Base-by-base conservation (phyloP, 2,329 filamentous ascomycete genomes). In the Fusarium palustre region DNA sequence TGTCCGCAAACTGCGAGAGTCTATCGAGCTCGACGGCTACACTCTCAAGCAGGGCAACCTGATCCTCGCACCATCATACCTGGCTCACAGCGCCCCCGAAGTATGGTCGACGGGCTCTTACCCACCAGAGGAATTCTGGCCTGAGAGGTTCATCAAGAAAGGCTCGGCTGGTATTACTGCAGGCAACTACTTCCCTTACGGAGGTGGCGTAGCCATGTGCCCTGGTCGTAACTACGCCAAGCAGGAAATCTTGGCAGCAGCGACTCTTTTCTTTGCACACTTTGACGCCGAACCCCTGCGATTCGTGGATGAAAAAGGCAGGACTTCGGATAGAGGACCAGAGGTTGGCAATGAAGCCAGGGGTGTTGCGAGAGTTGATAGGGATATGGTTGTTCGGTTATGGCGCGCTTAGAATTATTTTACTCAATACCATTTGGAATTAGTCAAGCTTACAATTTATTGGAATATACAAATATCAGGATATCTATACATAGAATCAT, bases 201-300 rank as follows among this genome's bases (percentile, higher is more conserved):
- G 73, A 18, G 73, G 73, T 3, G 73, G 73, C 3, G 63, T 59
- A 18, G 71, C 69, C 4, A 75, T 75, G 68, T 75, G 73, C n/a
- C 73, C 73, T 1, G 73, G 73, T 2, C 61, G 73, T 4, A 67
- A 74, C 22, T 75, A 73, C 30, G 73, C 73, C 9, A 75, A 74
- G 58, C 73, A 72, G 45, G 73, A 75, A 61, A 75, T 75, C 11
- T 38, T 75, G 12, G 66, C 65, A 13, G 64, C 70, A 30, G 66
- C 68, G 2, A 69, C 64, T 15, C n/a, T 75, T 0, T 62, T 64
- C 55, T 60, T 71, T 36, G 49, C 66, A 7, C 53, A 61, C 2
- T 75, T 75, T 24, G 56, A 75, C 13, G 53, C 74, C 6, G 50
- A 71, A 41, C 65, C 68, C 2, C 13, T 72, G 13, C 33, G 45